phyloP scores from a whole-genome alignment of 352 stramenopile species.

The Thalassiosira sp. region DNA sequence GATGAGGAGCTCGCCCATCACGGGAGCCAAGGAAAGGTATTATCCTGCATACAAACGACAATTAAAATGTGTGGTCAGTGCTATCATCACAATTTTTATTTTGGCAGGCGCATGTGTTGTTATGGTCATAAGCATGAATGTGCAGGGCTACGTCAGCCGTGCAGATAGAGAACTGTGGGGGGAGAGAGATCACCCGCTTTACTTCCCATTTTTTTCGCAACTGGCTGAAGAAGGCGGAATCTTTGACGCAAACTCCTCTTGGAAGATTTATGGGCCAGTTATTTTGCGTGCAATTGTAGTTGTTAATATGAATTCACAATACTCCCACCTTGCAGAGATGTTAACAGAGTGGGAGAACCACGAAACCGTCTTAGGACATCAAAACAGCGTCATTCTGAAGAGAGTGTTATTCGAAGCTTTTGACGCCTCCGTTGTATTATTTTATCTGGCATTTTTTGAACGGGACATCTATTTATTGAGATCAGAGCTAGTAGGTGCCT shows the following conservation, averaged over 20 bases:
- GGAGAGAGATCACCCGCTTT: slow-evolving; percentile 58
- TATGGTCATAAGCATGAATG: slow-evolving; percentile 83
- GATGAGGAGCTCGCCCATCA: slow-evolving; percentile 65
- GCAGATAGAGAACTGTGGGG: slow-evolving; percentile 42
- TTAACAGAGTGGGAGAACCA: slow-evolving; percentile 92
- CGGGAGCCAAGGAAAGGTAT: slow-evolving; percentile 65
- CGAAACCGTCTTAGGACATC: slow-evolving; percentile 74
- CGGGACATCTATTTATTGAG: slow-evolving; percentile 84
- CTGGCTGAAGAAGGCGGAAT: slow-evolving; percentile 72
- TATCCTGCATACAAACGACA: slow-evolving; percentile 61
- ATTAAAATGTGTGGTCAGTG: slow-evolving; percentile 68
- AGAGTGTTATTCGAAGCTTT: slow-evolving; percentile 94
- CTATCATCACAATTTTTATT: slow-evolving; percentile 64
- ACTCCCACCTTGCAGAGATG: slow-evolving; percentile 86
- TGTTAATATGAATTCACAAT: slow-evolving; percentile 90
- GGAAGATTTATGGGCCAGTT: slow-evolving; percentile 63
- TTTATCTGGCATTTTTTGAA: slow-evolving; percentile 93
- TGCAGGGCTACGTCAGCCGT: slow-evolving; percentile 80
- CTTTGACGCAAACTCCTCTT: slow-evolving; percentile 72
- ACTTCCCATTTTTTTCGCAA: slow-evolving; percentile 61
- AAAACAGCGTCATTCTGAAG: slow-evolving; percentile 93
- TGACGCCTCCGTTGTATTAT: slow-evolving; percentile 92
- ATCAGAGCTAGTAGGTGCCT: slow-evolving; percentile 90
- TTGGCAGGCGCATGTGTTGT: slow-evolving; percentile 67
- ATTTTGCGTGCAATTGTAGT: slow-evolving; percentile 67